Base-by-base conservation (phyloP, 108 stramenopile species). In the Skeletonema potamos region DNA sequence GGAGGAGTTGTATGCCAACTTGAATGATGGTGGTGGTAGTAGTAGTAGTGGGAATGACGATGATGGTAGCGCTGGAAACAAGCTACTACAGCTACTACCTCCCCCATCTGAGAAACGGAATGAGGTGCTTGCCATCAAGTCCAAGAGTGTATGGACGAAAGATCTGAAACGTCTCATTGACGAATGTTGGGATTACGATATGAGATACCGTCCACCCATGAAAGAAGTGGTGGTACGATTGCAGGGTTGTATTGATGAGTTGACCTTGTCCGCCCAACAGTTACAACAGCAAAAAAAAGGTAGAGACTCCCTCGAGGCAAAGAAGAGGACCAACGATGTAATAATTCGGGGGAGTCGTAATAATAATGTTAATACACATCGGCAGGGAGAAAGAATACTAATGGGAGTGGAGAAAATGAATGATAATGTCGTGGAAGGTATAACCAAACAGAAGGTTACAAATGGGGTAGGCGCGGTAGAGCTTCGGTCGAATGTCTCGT, bases 161-260 rank as follows among this genome's bases (percentile, higher is more conserved):
- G 58, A 34, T 30, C 58, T 59, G 2, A 30, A 30, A 5, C 58
- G 33, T 33, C 33, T 59, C 17, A 28, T 59, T 17, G 58, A 59
- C 6, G 58, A 59, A 20, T 59, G 58, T 34, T 59, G 58, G 58
- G 58, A 59, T 34, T 30, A 34, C 18, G 58, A 59, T 34, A 59
- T 59, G 58, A 30, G 58, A 13, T 34, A 34, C 58, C 58, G 58
- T 6, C 58, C 58, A 15, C 6, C 33, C 1, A 59, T 59, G 58
- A 30, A 33, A 6, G 36, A 34, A 5, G 58, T 59, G 58, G 36
- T 33, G 36, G 36, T 20, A n/a, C 30, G 33, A 24, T 34, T 59
- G 36, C 32, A 34, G 58, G 33, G 58, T 18, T 59, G 58, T 34
- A 59, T 59, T 34, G 58, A 59, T 34, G 48, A 51, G 6, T 51